These are phyloP conservation scores for Kalaharituber pfeilii DNA, from an alignment of 2,329 filamentous ascomycete genomes.

Conservation along the genomic window DNA sequence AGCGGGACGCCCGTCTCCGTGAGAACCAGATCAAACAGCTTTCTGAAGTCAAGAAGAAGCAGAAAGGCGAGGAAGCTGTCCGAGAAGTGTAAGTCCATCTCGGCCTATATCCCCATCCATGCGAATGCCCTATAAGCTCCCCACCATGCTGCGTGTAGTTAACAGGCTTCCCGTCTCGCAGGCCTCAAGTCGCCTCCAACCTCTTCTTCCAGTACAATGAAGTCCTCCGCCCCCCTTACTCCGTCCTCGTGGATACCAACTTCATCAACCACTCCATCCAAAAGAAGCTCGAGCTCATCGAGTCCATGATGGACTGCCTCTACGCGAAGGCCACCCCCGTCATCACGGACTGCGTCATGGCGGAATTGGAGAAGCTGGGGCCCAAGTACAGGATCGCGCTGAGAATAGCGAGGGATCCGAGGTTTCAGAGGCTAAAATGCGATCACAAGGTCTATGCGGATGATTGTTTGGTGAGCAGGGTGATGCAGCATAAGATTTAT, in stretches of 20 bases:
- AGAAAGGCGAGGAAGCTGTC: slow-evolving; percentile 46
- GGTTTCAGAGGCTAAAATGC: slow-evolving; percentile 72
- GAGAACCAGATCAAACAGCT: slow-evolving; percentile 57
- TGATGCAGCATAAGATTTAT: slow-evolving; percentile 58
- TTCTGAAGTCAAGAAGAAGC: slow-evolving; percentile 39
- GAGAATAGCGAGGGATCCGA: slow-evolving; percentile 70
- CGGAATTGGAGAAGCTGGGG: slow-evolving; percentile 76
- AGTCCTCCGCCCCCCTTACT: slow-evolving; percentile 68
- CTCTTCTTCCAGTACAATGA: slow-evolving; percentile 86
- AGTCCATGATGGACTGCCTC: slow-evolving; percentile 83
- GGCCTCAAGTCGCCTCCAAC: slow-evolving; percentile 59
- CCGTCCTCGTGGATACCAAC: slow-evolving; percentile 69
- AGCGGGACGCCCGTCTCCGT: slow-evolving; percentile 63
- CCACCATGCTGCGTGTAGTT: slow-evolving; percentile 2
- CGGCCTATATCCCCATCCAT: slow-evolving; percentile 19
- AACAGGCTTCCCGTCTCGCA: slow-evolving; percentile 25
- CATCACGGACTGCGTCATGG: slow-evolving; percentile 68
- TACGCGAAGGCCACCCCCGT: slow-evolving; percentile 82
- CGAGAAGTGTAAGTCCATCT: slow-evolving; percentile 46
- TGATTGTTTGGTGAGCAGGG: slow-evolving; percentile 61
- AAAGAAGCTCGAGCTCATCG: slow-evolving; percentile 71
- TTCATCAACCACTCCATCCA: slow-evolving; percentile 83
- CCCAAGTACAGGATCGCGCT: slow-evolving; percentile 75
- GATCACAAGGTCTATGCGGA: slow-evolving; percentile 82
- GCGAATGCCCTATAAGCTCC: slow-evolving; percentile 10